Evolutionary conservation across 2,329 filamentous ascomycete genomes (phyloP), one percentile per base, ranked within the genome.

Genomic region (Nakataea oryzae): DNA sequence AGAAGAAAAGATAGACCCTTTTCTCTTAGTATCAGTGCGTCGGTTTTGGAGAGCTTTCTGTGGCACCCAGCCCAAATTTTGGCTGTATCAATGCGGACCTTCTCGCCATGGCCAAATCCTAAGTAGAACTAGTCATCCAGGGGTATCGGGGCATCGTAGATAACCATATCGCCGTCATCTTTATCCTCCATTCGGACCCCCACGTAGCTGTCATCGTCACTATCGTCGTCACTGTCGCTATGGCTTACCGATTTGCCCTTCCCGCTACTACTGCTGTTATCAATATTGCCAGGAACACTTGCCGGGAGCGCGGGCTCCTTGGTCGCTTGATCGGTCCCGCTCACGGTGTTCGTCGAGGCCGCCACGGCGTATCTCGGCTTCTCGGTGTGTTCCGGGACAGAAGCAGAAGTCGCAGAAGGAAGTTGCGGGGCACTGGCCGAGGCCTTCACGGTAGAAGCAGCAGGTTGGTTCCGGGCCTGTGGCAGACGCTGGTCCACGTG

Each of bases 181-280:
- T 65, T 63, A 28, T 66, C 62, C 4, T 61, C 61, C 65, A 66
- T 64, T 17, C 24, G 55, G 54, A 66, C 65, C 1, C 65, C 62
- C n/a, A 57, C 61, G n/a, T 63, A 50, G 8, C 64, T 57, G 4
- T 65, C 60, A 3, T 63, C 61, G n/a, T 63, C 63, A 8, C 57
- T 60, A 8, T 63, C 62, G 26, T 66, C 63, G 11, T 58, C 59
- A 2, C 58, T 61, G 6, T 62, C 47, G 21, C 41, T 61, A n/a
- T 62, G 28, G 9, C n/a, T 21, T n/a, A 9, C 26, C 32, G 32
- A 8, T 30, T 17, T 6, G 54, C 47, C n/a, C 28, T 59, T 30
- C 54, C 21, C 24, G 41, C 12, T 4, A 17, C n/a, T 29, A 27
- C n/a, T 28, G 21, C 32, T 5, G 59, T 7, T n/a, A n/a, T 24